Percentiles rank a stretch among this genome's conserved stretches.
Evolutionary conservation across 768 basidiomycete genomes (phyloP).

Genomic region (Phaeotremella fagi): DNA sequence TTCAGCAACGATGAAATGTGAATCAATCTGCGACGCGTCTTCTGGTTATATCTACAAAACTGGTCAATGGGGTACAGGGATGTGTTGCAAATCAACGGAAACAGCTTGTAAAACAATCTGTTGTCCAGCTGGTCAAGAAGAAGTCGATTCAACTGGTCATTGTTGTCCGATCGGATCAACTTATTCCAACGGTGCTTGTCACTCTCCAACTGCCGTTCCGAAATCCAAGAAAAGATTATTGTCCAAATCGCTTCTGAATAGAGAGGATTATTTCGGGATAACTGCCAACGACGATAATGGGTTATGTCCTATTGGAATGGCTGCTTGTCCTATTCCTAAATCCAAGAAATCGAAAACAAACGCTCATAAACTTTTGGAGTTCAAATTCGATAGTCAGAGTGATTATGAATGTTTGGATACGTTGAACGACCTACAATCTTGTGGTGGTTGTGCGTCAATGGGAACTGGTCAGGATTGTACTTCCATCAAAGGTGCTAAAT

Average conservation of each 20-base stretch:
- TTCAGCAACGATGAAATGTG: slow-evolving; percentile 17
- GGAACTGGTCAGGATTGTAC: slow-evolving; percentile 68
- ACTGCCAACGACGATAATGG: slow-evolving; percentile 25
- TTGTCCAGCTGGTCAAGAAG: slow-evolving; percentile 19
- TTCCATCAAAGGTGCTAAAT: slow-evolving; percentile 61
- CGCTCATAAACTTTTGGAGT: no score
- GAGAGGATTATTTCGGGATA: slow-evolving; percentile 12
- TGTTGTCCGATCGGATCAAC: slow-evolving; percentile 29
- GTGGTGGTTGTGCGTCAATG: slow-evolving; percentile 68
- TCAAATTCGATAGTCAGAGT: background rate
- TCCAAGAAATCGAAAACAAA: no score
- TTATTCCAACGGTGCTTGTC: slow-evolving; percentile 21
- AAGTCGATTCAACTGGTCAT: slow-evolving; percentile 16
- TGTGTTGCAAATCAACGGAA: slow-evolving; percentile 21
- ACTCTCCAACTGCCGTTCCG: slow-evolving; percentile 12
- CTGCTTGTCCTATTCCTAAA: slow-evolving; percentile 39
- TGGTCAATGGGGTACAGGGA: slow-evolving; percentile 11
- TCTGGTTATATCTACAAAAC: slow-evolving; percentile 19
- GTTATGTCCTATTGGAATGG: slow-evolving; percentile 36
- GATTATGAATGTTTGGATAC: slow-evolving; percentile 56
- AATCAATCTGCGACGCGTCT: slow-evolving; percentile 20
- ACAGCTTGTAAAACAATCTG: slow-evolving; percentile 28
- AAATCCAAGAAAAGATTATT: slow-evolving; percentile 1
- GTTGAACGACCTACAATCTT: slow-evolving; percentile 61
- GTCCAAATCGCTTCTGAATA: background rate